These are phyloP conservation scores for Oryza australiensis DNA, from an alignment of 176 grass and related monocot species.

Conservation along the genomic window DNA sequence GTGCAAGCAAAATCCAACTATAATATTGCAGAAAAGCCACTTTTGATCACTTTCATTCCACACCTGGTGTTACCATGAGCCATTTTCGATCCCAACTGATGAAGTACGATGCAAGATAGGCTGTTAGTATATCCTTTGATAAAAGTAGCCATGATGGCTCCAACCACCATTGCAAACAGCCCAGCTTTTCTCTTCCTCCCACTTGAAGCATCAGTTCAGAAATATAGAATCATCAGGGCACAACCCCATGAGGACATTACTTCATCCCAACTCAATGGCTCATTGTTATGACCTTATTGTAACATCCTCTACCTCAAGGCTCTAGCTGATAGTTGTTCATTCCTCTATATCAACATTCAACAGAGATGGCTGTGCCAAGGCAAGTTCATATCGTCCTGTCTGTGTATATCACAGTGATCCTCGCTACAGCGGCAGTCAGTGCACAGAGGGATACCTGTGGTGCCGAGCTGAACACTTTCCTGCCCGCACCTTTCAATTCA, in stretches of 20 bases:
- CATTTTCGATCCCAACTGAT: background rate
- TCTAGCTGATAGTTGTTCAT: background rate
- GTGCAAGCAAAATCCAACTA: background rate
- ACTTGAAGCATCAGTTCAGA: background rate
- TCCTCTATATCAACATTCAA: background rate
- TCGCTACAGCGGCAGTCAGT: background rate
- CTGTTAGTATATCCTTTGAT: background rate
- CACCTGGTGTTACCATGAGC: background rate
- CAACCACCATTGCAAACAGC: background rate
- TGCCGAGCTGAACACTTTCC: background rate
- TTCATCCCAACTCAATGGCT: background rate
- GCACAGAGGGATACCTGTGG: conserved; percentile 18
- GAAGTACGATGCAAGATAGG: conserved; percentile 5
- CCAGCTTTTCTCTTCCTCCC: background rate
- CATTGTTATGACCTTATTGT: background rate
- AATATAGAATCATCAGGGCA: conserved; percentile 10
- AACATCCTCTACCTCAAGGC: background rate
- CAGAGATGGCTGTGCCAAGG: background rate
- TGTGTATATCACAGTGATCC: background rate
- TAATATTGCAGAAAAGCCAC: background rate
- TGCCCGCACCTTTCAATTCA: conserved; percentile 3
- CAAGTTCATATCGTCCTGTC: background rate
- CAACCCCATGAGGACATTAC: background rate
- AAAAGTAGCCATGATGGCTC: conserved; percentile 5
- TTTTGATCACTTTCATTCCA: background rate